phyloP scores from a whole-genome alignment of 73 alveolate genomes.

The Tetrahymena thermophila region DNA sequence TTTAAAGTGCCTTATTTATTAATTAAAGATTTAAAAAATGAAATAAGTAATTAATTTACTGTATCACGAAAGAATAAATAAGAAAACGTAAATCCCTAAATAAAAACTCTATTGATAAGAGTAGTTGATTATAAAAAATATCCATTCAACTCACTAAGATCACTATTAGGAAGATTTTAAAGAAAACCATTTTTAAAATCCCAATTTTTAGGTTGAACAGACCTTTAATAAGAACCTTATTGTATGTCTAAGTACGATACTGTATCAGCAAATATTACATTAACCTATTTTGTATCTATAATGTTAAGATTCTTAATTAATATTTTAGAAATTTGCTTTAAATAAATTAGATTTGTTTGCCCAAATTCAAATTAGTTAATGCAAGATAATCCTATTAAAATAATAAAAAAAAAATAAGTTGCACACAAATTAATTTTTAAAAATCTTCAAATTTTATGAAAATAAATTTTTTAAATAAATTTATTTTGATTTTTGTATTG shows the following conservation, averaged over 20 bases:
- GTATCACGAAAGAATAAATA: neutral
- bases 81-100: neutral
- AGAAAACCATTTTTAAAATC: neutral
- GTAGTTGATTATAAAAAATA: neutral
- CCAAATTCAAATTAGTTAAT: neutral
- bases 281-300: neutral
- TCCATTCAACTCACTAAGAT: neutral
- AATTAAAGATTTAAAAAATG: too few species aligned
- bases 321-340: neutral
- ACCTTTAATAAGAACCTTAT: neutral
- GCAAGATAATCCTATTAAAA: too few species aligned
- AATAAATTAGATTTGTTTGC: neutral
- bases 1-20: too few species aligned
- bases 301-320: neutral
- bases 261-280: neutral
- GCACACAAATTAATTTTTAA: too few species aligned
- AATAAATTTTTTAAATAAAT: too few species aligned
- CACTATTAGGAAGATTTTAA: neutral
- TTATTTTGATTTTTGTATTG: too few species aligned
- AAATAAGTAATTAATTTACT: neutral
- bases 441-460: too few species aligned
- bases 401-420: too few species aligned
- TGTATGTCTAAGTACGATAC: neutral
- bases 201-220: neutral
- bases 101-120: neutral